Evolutionary conservation across 371 early-diverging fungal species (phyloP).

Genomic region (Batrachochytrium dendrobatidis): DNA sequence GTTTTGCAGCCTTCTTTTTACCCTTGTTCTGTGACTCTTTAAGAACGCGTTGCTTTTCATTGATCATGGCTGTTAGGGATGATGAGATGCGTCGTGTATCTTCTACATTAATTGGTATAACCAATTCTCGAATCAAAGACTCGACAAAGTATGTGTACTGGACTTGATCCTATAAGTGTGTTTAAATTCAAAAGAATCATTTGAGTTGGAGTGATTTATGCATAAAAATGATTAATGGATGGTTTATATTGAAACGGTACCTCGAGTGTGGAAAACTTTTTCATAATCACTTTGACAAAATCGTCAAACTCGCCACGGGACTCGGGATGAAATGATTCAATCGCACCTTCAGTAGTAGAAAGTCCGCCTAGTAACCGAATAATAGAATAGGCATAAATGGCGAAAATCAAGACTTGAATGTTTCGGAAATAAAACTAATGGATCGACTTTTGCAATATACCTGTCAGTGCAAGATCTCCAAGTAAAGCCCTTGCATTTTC

Average conservation of each 20-base stretch:
- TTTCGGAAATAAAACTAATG: constrained; percentile 6
- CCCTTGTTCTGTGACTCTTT: constrained; percentile 60
- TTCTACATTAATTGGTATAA: constrained; percentile 67
- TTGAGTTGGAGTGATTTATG: constrained; percentile 1
- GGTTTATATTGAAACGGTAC: no score
- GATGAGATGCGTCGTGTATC: constrained; percentile 75
- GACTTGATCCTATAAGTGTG: constrained; percentile 18
- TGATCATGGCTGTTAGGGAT: constrained; percentile 70
- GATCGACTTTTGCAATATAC: constrained; percentile 25
- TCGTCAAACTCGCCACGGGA: constrained; percentile 77
- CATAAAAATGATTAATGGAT: no score
- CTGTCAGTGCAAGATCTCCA: constrained; percentile 55
- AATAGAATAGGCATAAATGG: constrained; percentile 4
- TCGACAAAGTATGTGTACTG: constrained; percentile 60
- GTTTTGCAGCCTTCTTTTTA: constrained; percentile 53
- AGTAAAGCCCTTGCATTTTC: constrained; percentile 80
- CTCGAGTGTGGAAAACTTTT: constrained; percentile 61
- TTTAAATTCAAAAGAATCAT: constrained; percentile 7
- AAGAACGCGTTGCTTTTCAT: constrained; percentile 70
- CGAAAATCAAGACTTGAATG: background rate
- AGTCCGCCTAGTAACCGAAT: background rate
- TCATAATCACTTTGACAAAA: constrained; percentile 60
- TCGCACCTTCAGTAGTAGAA: constrained; percentile 10
- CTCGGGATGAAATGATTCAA: constrained; percentile 69
- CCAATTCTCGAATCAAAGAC: constrained; percentile 66